These are phyloP conservation scores for Puccinia horiana DNA, from an alignment of 1,284 basidiomycete species.

Conservation along the genomic window DNA sequence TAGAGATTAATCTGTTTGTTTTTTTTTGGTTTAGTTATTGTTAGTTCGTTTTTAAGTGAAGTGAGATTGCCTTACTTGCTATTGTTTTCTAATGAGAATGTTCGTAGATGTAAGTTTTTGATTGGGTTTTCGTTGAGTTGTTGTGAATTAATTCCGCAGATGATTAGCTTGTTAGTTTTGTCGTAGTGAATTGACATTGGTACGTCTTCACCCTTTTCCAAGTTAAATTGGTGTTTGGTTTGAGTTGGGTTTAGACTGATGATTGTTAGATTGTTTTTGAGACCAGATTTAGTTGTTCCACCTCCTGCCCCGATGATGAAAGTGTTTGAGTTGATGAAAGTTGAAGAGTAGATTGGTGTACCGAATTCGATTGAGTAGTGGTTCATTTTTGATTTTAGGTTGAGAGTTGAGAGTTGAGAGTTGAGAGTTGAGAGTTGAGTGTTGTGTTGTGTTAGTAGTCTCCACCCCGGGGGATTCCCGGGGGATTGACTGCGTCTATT, in stretches of 20 bases:
- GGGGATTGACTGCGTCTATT: too few relatives aligned
- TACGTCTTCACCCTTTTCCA: constrained; percentile 79
- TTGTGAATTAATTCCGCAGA: constrained; percentile 43
- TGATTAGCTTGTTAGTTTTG: not conserved
- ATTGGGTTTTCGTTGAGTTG: not conserved
- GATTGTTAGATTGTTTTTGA: constrained; percentile 86
- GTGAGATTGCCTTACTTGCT: not conserved
- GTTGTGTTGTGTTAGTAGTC: not conserved
- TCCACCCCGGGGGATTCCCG: not conserved
- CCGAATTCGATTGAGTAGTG: constrained; percentile 32
- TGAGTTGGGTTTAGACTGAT: constrained; percentile 35
- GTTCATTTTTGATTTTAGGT: not conserved
- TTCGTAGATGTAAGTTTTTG: constrained; percentile 29
- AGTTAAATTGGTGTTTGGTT: constrained; percentile 67
- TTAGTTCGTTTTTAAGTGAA: constrained; percentile 12
- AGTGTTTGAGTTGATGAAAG: constrained; percentile 70
- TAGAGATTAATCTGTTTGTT: constrained; percentile 17
- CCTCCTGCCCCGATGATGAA: constrained; percentile 88
- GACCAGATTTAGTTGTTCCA: constrained; percentile 74
- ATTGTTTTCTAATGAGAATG: constrained; percentile 22
- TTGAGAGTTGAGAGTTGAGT: too few relatives aligned
- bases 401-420: too few relatives aligned
- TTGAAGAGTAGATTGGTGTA: constrained; percentile 76
- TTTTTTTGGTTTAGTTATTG: not conserved
- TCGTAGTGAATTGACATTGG: constrained; percentile 87